These are phyloP conservation scores for Paxillus rubicundulus DNA, from an alignment of 768 basidiomycete genomes.

Conservation along the genomic window DNA sequence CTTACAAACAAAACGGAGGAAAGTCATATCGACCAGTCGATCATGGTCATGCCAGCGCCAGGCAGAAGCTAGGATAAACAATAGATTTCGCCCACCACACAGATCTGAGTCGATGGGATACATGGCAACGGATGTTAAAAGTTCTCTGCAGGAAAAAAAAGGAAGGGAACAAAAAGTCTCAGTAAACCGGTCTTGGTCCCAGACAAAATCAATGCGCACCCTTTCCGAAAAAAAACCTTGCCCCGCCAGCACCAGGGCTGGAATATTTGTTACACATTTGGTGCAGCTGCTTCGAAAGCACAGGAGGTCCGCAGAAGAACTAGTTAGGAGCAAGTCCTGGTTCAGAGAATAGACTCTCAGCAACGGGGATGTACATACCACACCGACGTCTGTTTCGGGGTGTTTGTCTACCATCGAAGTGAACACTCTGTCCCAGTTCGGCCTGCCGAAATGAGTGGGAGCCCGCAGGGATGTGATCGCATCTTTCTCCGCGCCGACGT, in stretches of 20 bases:
- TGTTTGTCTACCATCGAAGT: slow-evolving; percentile 76
- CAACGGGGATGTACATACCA: slow-evolving; percentile 41
- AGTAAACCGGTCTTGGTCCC: neutral
- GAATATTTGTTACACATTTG: slow-evolving; percentile 85
- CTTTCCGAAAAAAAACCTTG: slow-evolving; percentile 89
- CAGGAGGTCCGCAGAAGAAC: slow-evolving; percentile 87
- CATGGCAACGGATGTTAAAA: slow-evolving; percentile 7
- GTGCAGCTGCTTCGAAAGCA: slow-evolving; percentile 70
- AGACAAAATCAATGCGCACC: slow-evolving; percentile 42
- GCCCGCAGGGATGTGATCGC: slow-evolving; percentile 86
- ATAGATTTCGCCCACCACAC: slow-evolving; percentile 1
- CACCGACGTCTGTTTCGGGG: slow-evolving; percentile 85
- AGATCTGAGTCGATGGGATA: neutral
- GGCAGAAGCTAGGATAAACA: neutral
- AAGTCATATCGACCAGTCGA: neutral
- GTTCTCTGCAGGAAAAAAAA: slow-evolving; percentile 16
- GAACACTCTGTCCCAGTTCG: slow-evolving; percentile 82
- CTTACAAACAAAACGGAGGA: neutral
- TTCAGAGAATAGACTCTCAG: neutral
- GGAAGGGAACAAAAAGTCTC: slow-evolving; percentile 1
- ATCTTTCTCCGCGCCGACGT: slow-evolving; percentile 91
- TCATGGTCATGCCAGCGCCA: neutral
- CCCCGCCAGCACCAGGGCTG: slow-evolving; percentile 62
- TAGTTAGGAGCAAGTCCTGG: slow-evolving; percentile 11
- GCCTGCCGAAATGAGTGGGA: slow-evolving; percentile 90